A percentile compares a stretch with the other conserved stretches of the same genome.
Conservation (phyloP, 1,284 basidiomycete genomes). For the Irpex sp. region DNA sequence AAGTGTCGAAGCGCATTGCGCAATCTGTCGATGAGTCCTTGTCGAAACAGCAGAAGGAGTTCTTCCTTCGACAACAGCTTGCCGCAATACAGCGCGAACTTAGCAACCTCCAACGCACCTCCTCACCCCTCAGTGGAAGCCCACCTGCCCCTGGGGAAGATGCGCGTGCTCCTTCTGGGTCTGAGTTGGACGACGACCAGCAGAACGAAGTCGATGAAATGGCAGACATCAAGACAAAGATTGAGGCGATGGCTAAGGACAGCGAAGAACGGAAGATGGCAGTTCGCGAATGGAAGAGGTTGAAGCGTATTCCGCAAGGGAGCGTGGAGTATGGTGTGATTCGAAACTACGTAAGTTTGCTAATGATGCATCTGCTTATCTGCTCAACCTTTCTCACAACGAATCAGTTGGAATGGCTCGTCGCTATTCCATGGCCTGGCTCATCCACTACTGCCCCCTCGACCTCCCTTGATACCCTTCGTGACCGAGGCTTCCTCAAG, state of each 20-base stretch:
- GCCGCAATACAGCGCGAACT: slow-evolving; percentile 88
- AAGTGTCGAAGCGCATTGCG: slow-evolving; percentile 75
- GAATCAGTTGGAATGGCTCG: slow-evolving; percentile 79
- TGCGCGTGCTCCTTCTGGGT: slow-evolving; percentile 15
- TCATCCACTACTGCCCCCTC: slow-evolving; percentile 24
- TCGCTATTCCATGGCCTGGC: slow-evolving; percentile 72
- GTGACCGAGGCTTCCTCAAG: slow-evolving; percentile 54
- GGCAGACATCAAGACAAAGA: slow-evolving; percentile 73
- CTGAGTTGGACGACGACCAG: slow-evolving; percentile 71
- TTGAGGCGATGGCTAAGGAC: slow-evolving; percentile 75
- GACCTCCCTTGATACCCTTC: slow-evolving; percentile 32
- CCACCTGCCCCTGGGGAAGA: not conserved
- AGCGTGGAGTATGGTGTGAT: slow-evolving; percentile 80
- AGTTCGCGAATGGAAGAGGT: slow-evolving; percentile 77
- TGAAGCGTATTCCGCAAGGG: slow-evolving; percentile 72
- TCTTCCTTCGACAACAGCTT: slow-evolving; percentile 83
- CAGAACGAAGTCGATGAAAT: slow-evolving; percentile 77
- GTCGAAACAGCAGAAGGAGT: slow-evolving; percentile 80
- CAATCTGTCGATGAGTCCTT: slow-evolving; percentile 75
- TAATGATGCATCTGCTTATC: too few relatives aligned
- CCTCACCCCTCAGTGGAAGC: slow-evolving; percentile 15
- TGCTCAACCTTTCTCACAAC: slow-evolving; percentile 4
- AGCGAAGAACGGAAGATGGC: slow-evolving; percentile 78
- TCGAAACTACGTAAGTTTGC: slow-evolving; percentile 67
- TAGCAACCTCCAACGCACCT: slow-evolving; percentile 47